Evolutionary conservation across 768 basidiomycete genomes (phyloP), one percentile per base, ranked within the genome.

Genomic region (Mycena vitilis): DNA sequence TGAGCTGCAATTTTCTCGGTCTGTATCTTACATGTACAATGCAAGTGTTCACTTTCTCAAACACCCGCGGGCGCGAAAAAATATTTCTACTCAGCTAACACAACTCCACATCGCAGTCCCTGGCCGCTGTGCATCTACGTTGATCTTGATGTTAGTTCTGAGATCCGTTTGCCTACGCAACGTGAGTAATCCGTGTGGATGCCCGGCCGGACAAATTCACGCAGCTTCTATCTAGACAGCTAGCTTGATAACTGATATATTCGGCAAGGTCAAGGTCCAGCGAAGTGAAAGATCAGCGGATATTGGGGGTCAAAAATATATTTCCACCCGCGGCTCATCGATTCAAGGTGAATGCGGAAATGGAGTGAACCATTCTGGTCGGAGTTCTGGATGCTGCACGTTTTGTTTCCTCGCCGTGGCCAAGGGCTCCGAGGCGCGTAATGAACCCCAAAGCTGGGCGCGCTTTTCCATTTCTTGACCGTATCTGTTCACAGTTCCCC

Each of bases 261-360:
- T 44, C 47, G 30, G 42, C 30, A 42, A 22, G 38, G 49, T 42
- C n/a, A 18, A 30, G 30, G 2, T 42, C 5, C 12, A 13, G 16
- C 47, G n/a, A 48, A n/a, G 22, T 23, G 47, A 22, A 55, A 23
- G n/a, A 55, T 47, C 53, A 63, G 36, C 45, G 62, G 53, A 48
- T 22, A 9, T 25, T 51, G 54, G 36, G 40, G 44, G 23, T 34
- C 47, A 25, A 57, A 36, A 48, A 57, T 64, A 64, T 40, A n/a
- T 20, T 23, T 57, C 30, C 55, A 20, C 25, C 37, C 44, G 47
- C 54, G 54, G 36, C 12, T 25, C 37, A 55, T 63, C 63, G 63
- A 63, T 62, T 51, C 44, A 9, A n/a, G 47, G 20, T 25, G 8
- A 44, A 42, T 11, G 15, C 0, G n/a, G 6, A 34, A 48, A 22